Base-by-base conservation (phyloP, 2,329 filamentous ascomycete genomes). In the Fusarium sp. region DNA sequence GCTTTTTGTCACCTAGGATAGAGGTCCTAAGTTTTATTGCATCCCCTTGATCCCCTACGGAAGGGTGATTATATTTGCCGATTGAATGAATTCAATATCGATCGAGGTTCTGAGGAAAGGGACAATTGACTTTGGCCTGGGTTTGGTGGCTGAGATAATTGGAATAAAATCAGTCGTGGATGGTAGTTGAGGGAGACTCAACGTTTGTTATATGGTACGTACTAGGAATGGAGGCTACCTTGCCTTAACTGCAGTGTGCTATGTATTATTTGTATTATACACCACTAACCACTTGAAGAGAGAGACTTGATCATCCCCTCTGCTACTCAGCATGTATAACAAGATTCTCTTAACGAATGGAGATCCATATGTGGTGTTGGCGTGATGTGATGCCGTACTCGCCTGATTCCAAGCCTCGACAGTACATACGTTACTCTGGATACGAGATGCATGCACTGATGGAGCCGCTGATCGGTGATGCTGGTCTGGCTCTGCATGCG, bases 371-470 rank as follows among this genome's bases (percentile, higher is more conserved):
- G 47, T 42, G 45, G 14, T 32, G 47, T 38, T 61, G 47, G 50
- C 30, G 34, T 62, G 59, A 57, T 57, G 45, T 62, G 59, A 57
- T 38, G 41, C 28, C 28, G 51, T 61, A 36, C 58, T 61, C 47
- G 60, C 24, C 59, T 63, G 62, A 54, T 42, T 28, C 39, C 26
- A 34, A 44, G 32, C 32, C 32, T 11, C 26, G 14, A 63, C 11
- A 12, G 30, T 30, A 30, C 28, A 11, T 47, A 38, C 52, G 64
- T 68, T 68, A 55, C 66, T 55, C 26, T 15, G 64, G 66, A 68
- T 68, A 68, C 66, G 64, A 68, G 45, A 44, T 68, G 64, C 36
- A 63, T 54, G 18, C 42, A 68, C 36, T 47, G 45, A 22, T 41
- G 41, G 24, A 39, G 54, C 24, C 32, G 52, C n/a, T 42, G 54